A percentile compares a stretch with the other conserved stretches of the same genome.
phyloP scores from a whole-genome alignment of 768 basidiomycete species.

The Leccinellum luteum region DNA sequence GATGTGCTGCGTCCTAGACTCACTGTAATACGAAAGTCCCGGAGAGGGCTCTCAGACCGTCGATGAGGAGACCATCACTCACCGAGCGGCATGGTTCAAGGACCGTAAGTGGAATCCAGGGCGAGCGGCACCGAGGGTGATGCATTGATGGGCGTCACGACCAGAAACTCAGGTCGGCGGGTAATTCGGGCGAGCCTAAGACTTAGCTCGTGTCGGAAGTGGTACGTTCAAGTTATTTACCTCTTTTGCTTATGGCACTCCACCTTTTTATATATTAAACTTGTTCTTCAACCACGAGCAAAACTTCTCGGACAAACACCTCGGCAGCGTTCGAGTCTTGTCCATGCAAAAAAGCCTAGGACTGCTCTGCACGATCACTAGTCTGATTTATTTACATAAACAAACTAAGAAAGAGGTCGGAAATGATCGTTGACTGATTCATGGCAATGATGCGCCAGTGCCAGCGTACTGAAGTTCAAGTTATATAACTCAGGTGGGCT shows the following conservation, averaged over 20 bases:
- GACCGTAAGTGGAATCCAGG: too few relatives aligned
- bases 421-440: background rate
- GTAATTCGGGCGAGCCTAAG: background rate
- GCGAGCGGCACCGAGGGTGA: too few relatives aligned
- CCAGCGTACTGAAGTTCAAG: background rate
- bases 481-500: background rate
- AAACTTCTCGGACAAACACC: background rate
- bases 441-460: background rate
- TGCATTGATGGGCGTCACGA: too few relatives aligned
- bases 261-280: background rate
- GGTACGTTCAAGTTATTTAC: too few relatives aligned
- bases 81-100: too few relatives aligned
- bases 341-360: background rate
- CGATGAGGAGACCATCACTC: too few relatives aligned
- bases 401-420: too few relatives aligned
- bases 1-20: too few relatives aligned
- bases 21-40: too few relatives aligned
- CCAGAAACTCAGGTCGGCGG: background rate
- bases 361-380: background rate
- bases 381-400: background rate
- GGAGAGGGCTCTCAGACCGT: too few relatives aligned
- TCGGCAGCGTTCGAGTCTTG: background rate
- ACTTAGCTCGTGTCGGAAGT: too few relatives aligned
- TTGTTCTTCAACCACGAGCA: background rate
- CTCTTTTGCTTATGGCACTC: background rate